A percentile compares a stretch with the other conserved stretches of the same genome.
Evolutionary conservation across 164 flowering plant genomes (phyloP).

Genomic region (Brasenia schreberi): DNA sequence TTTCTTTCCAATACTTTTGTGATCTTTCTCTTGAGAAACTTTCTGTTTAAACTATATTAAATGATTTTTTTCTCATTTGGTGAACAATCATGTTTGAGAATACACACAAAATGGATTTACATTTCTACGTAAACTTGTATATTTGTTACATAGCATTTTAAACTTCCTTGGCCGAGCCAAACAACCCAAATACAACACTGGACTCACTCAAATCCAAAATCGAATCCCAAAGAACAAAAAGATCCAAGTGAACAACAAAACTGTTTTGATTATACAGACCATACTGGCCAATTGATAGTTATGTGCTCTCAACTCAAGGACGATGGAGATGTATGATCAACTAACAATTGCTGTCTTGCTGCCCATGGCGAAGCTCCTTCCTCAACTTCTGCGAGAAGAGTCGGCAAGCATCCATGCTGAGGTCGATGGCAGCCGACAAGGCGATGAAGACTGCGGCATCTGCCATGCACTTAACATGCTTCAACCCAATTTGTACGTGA

Average conservation of each 20-base stretch:
- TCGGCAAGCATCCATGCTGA: constrained; percentile 87
- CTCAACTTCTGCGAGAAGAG: constrained; percentile 70
- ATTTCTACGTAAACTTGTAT: not conserved
- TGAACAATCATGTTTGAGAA: not conserved
- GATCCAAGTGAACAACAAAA: not conserved
- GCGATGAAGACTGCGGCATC: constrained; percentile 89
- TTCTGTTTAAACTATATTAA: too few relatives aligned
- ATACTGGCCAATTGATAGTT: not conserved
- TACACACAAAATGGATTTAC: not conserved
- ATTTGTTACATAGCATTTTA: not conserved
- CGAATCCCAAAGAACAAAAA: not conserved
- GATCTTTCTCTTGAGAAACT: too few relatives aligned
- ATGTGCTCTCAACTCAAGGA: not conserved
- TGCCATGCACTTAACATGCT: constrained; percentile 73
- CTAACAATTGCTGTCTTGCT: constrained; percentile 31
- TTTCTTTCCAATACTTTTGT: too few relatives aligned
- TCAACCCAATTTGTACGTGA: constrained; percentile 52
- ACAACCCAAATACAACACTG: not conserved
- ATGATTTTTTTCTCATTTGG: too few relatives aligned
- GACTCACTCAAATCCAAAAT: not conserved
- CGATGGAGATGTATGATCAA: not conserved
- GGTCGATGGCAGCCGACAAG: constrained; percentile 88
- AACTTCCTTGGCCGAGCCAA: too few relatives aligned
- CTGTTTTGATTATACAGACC: not conserved
- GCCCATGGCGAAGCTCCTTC: constrained; percentile 63